A percentile compares a stretch with the other conserved stretches of the same genome.
phyloP scores from a whole-genome alignment of 805 yeast genomes.

The Saccharomycopsis fibuligera region DNA sequence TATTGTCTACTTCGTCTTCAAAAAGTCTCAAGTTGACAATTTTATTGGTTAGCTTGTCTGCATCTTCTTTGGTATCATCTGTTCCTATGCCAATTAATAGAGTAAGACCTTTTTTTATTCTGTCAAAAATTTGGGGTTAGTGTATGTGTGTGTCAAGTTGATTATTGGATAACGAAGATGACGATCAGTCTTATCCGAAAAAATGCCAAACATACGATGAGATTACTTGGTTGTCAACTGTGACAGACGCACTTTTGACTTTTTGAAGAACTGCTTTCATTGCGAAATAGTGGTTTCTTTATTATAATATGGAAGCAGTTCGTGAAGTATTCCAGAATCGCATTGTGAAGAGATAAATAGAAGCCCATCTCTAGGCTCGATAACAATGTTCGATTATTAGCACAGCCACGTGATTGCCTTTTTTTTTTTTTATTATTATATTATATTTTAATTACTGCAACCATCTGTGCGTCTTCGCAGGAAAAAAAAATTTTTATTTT shows the following conservation, averaged over 20 bases:
- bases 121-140: background rate
- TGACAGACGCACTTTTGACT: slow-evolving; percentile 83
- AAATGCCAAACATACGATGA: slow-evolving; percentile 57
- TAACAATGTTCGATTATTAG: too few relatives aligned
- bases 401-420: too few relatives aligned
- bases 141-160: background rate
- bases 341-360: too few relatives aligned
- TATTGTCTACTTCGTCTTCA: slow-evolving; percentile 54
- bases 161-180: background rate
- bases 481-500: too few relatives aligned
- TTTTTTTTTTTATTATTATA: too few relatives aligned
- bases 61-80: slow-evolving; percentile 72
- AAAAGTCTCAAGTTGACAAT: slow-evolving; percentile 62
- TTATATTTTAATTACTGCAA: too few relatives aligned
- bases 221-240: slow-evolving; percentile 64
- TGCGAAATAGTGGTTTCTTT: too few relatives aligned
- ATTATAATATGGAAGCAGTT: too few relatives aligned
- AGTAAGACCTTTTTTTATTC: slow-evolving; percentile 68
- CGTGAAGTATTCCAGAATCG: too few relatives aligned
- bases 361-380: too few relatives aligned
- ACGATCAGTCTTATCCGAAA: background rate
- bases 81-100: slow-evolving; percentile 79
- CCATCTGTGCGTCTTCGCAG: too few relatives aligned
- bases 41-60: slow-evolving; percentile 60
- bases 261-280: slow-evolving; percentile 92